phyloP scores from a whole-genome alignment of 805 yeast genomes.

The Kockiozyma suomiensis region DNA sequence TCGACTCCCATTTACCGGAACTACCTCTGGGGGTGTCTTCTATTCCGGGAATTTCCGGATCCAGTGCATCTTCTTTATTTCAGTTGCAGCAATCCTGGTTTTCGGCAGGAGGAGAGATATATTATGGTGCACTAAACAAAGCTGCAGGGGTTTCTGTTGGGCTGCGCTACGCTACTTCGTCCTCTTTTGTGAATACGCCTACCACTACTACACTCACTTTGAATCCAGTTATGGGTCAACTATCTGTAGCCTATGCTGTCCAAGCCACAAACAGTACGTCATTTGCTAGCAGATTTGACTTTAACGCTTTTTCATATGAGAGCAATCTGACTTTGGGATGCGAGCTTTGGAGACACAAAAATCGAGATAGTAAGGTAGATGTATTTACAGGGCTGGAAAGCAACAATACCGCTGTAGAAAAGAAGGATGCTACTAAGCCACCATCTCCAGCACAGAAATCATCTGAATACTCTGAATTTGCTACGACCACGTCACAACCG shows the following conservation, averaged over 20 bases:
- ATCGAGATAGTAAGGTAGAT: neutral
- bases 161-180: constrained; percentile 77
- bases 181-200: constrained; percentile 87
- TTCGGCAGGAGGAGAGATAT: constrained; percentile 80
- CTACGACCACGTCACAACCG: neutral
- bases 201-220: constrained; percentile 81
- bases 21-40: neutral
- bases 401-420: neutral
- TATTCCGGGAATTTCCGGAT: neutral
- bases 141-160: constrained; percentile 90
- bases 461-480: neutral
- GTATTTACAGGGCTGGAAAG: neutral
- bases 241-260: constrained; percentile 84
- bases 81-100: constrained; percentile 51
- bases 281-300: constrained; percentile 81
- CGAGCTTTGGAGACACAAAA: constrained; percentile 60
- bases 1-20: constrained; percentile 33
- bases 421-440: too few relatives aligned
- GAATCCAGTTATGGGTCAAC: constrained; percentile 88
- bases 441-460: too few relatives aligned
- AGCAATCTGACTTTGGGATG: constrained; percentile 85
- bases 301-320: constrained; percentile 86
- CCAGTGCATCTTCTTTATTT: neutral
- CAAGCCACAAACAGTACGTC: constrained; percentile 75
- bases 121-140: constrained; percentile 82